Base-by-base conservation (phyloP, 768 basidiomycete species). In the Mycena capillaripes region DNA sequence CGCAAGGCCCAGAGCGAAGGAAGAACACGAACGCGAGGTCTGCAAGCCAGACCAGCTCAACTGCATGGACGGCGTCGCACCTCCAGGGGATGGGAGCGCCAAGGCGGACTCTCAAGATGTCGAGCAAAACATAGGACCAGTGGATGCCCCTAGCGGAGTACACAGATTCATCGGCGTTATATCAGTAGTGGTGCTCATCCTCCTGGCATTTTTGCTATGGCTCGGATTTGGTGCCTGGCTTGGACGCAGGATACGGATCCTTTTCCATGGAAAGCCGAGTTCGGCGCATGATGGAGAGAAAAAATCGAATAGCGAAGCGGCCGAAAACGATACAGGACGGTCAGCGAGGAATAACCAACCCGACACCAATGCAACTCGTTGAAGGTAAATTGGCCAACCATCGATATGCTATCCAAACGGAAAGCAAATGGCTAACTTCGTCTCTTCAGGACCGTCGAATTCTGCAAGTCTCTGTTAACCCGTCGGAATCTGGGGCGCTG, bases 91-190 rank as follows among this genome's bases (percentile, higher is more conserved):
- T 56, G 76, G 78, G 12, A 72, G 25, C 71, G 56, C 62, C 19
- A 62, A 58, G 23, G 60, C 74, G 25, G 70, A 46, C 16, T 56
- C 71, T 6, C 64, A 38, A 34, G 59, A 65, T 17, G 48, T 58
- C 38, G 66, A 72, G 55, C 66, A 73, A 25, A 44, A 65, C 59
- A 59, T 48, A 14, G 77, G 77, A 4, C 76, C 79, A 0, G 71
- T 79, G 23, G 81, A 75, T 61, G 77, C 77, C 27, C 74, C 73
- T 32, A 80, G 81, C 21, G 85, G 84, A 11, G 66, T 83, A 16
- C 84, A 86, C 58, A 80, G 86, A 50, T 87, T 82, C 75, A 87
- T 88, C 72, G 88, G 88, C 19, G 80, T 88, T 48, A 80, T 76
- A 55, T 85, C 87, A 77, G 86, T 86, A 44, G 77, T 75, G 19